Evolutionary conservation across 2,329 filamentous ascomycete genomes (phyloP).

Genomic region (Diaporthe caulivora): DNA sequence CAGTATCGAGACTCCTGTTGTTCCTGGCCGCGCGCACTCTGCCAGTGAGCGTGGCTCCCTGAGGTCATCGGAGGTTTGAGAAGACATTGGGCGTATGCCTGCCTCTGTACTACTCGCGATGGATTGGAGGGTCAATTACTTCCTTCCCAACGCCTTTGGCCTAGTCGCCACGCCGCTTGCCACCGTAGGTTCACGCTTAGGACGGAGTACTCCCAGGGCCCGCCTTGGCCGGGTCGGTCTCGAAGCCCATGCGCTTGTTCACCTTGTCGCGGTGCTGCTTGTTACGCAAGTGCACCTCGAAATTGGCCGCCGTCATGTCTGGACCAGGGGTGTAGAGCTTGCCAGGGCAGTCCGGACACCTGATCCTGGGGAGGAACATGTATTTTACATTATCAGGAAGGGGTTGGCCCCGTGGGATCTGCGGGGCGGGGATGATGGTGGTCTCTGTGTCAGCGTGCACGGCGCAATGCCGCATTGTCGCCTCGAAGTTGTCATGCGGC

Average conservation of each 20-base stretch:
- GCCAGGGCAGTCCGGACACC: slow-evolving; percentile 91
- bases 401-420: slow-evolving; percentile 58
- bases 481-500: slow-evolving; percentile 87
- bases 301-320: slow-evolving; percentile 86
- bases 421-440: slow-evolving; percentile 65
- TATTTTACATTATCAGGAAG: slow-evolving; percentile 76
- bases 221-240: slow-evolving; percentile 31
- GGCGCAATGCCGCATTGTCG: slow-evolving; percentile 89
- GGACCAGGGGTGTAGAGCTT: slow-evolving; percentile 95
- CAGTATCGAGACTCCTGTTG: neutral
- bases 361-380: slow-evolving; percentile 88
- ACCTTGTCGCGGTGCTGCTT: slow-evolving; percentile 82
- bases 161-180: neutral
- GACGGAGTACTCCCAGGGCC: neutral
- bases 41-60: neutral
- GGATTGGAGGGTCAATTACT: neutral
- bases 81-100: neutral
- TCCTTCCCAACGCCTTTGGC: neutral
- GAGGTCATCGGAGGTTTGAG: neutral
- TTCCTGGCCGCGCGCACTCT: neutral
- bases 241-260: slow-evolving; percentile 59
- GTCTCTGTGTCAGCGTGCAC: slow-evolving; percentile 79
- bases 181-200: neutral
- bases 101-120: neutral
- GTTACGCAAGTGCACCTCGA: slow-evolving; percentile 93